phyloP scores from a whole-genome alignment of 1,284 basidiomycete species.

The Nidula niveotomentosa region DNA sequence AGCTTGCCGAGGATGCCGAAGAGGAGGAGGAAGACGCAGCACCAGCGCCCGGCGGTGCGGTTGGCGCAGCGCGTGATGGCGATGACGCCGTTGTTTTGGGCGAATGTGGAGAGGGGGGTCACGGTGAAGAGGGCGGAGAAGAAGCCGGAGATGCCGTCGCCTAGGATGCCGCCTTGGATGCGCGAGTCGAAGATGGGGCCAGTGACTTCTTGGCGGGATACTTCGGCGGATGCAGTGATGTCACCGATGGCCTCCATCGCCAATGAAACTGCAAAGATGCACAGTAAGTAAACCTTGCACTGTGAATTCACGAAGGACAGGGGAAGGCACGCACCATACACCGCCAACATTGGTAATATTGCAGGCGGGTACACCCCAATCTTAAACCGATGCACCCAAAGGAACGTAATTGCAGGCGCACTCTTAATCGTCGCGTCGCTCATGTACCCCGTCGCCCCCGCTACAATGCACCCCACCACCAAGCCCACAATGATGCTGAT shows the following conservation, averaged over 20 bases:
- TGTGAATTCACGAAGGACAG: neutral
- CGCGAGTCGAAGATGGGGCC: slow-evolving; percentile 77
- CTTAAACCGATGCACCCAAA: slow-evolving; percentile 84
- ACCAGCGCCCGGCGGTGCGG: slow-evolving; percentile 70
- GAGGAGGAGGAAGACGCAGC: slow-evolving; percentile 70
- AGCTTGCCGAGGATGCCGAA: slow-evolving; percentile 80
- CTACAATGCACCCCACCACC: slow-evolving; percentile 76
- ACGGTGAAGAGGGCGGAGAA: slow-evolving; percentile 80
- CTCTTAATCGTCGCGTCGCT: slow-evolving; percentile 59
- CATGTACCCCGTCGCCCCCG: slow-evolving; percentile 76
- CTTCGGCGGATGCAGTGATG: slow-evolving; percentile 83
- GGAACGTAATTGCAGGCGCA: slow-evolving; percentile 78
- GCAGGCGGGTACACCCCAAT: slow-evolving; percentile 79
- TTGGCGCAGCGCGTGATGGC: slow-evolving; percentile 80
- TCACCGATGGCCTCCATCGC: slow-evolving; percentile 89
- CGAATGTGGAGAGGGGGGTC: slow-evolving; percentile 79
- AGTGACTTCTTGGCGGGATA: slow-evolving; percentile 67
- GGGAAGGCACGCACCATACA: slow-evolving; percentile 54
- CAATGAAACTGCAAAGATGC: slow-evolving; percentile 48
- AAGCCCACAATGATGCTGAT: slow-evolving; percentile 75
- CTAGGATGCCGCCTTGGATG: slow-evolving; percentile 84
- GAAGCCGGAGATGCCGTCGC: slow-evolving; percentile 75
- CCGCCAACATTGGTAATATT: slow-evolving; percentile 81
- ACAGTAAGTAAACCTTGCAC: neutral
- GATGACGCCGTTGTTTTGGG: slow-evolving; percentile 85